Base-by-base conservation (phyloP, 352 stramenopile genomes). In the Phytophthora macrochlamydospora region DNA sequence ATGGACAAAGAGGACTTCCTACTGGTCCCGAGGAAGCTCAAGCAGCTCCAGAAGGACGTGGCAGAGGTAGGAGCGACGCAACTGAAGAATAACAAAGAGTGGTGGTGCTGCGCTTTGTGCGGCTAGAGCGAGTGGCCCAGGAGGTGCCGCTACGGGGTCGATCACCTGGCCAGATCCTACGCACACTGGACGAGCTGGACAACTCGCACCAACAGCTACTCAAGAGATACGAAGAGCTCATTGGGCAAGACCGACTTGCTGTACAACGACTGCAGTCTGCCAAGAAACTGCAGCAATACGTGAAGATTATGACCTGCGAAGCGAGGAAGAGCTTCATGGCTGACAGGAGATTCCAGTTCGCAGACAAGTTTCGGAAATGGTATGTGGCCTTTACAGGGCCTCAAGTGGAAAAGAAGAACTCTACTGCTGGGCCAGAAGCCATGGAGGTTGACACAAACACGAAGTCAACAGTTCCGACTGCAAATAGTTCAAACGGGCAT, bases 271-370 rank as follows among this genome's bases (percentile, higher is more conserved):
- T 92, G 37, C 63, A 80, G 33, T 75, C 73, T 6, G 78, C 87
- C 31, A 89, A 90, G 56, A 91, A 89, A 45, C 45, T 94, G 58
- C 59, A 93, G 1, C 71, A 71, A 51, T 87, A 87, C 42, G 69
- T 90, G 37, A 80, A 75, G 28, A 82, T 87, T 59, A 75, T 82
- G 51, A 62, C 52, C 28, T 59, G 71, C 37, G 70, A 78, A 53
- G 67, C 59, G 18, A 69, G 53, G 43, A 65, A 65, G 7, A 61
- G 74, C 2, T 30, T 90, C 14, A 76, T 79, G 58, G 29, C 78
- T 32, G 73, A 87, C 32, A 66, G 71, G 42, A 66, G 62, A 14
- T 92, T 88, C 51, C 62, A 78, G 35, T 81, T 92, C n/a, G 75
- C 75, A 13, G 62, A 69, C 35, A 72, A 69, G 24, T 92, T 93